Evolutionary conservation across 192 early-diverging fungal genomes (phyloP).

Genomic region (Podila verticillata): DNA sequence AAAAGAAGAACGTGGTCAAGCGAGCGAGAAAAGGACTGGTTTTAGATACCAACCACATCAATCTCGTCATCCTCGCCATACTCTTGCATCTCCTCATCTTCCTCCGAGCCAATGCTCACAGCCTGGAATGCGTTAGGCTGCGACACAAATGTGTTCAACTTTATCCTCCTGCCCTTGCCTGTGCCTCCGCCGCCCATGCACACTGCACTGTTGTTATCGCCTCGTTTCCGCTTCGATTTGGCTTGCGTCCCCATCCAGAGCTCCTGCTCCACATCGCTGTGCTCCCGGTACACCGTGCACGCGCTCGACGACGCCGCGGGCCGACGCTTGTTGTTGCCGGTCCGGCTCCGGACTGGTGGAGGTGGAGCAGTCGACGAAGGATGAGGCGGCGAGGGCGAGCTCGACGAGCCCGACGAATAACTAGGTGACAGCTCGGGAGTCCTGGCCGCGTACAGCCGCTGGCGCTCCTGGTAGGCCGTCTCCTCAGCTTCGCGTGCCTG

Average conservation of each 20-base stretch:
- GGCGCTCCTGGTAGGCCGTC: conserved; percentile 19
- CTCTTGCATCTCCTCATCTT: conserved; percentile 1
- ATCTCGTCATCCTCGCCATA: conserved; percentile 18
- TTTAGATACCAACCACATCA: conserved; percentile 23
- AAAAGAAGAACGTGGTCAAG: neutral
- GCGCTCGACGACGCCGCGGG: neutral
- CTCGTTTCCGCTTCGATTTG: conserved; percentile 43
- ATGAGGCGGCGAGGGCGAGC: conserved; percentile 26
- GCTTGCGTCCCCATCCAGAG: conserved; percentile 3
- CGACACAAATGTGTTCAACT: conserved; percentile 1
- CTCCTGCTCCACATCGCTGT: neutral
- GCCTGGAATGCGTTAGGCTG: neutral
- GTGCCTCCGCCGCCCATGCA: conserved; percentile 47
- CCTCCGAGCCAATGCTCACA: neutral
- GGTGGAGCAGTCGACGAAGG: conserved; percentile 13
- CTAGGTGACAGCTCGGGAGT: conserved; percentile 33
- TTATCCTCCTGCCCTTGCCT: conserved; percentile 22
- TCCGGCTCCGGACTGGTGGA: conserved; percentile 1
- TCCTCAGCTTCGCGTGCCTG: conserved; percentile 2
- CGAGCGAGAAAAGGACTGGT: conserved; percentile 6
- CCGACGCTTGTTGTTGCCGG: conserved; percentile 13
- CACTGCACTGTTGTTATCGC: conserved; percentile 25
- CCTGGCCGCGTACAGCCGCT: conserved; percentile 9
- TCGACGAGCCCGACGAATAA: conserved; percentile 25
- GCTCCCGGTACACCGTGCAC: neutral